Evolutionary conservation across 2,329 filamentous ascomycete species (phyloP), one percentile per base, ranked within the genome.

Genomic region (Rhynchosporium graminicola): DNA sequence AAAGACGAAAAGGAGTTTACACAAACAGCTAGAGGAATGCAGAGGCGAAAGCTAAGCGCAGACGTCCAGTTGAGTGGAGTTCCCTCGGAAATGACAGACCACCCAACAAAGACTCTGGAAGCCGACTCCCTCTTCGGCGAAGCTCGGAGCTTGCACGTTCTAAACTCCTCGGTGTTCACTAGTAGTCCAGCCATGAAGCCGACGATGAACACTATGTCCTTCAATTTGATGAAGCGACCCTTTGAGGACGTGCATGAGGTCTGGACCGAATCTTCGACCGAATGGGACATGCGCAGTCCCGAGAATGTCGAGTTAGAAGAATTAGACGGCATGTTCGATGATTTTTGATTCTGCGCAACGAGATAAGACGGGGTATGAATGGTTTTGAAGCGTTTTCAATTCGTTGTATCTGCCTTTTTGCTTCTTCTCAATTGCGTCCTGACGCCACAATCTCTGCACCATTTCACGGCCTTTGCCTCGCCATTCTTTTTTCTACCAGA

Each of bases 1-100:
- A 92, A 90, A 71, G 94, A 98, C 70, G 94, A 98, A 80, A 91
- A 90, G 73, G 95, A 98, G 76, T 99, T 99, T 74, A 97, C 94
- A 6, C 91, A 96, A 77, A 98, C 93, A 1, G 95, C 95, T 15
- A 91, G 92, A 69, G 91, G 89, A 55, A 84, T 98, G 70, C 75
- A 75, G 64, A 87, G 85, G 74, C 80, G 83, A 65, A 88, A 87
- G 71, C 78, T 87, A 28, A 80, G 68, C 54, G 66, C 67, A 48
- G 82, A 86, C 68, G 80, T 84, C 57, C 80, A 85, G 69, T 84
- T 87, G 68, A 80, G 80, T 61, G 81, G 83, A 52, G 77, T 77
- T 38, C 69, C 71, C 38, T 72, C 71, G 9, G 71, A 73, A 40
- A 69, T 73, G 64, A 70, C 70, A 62, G 66, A 68, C 60, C 59